These are phyloP conservation scores for Didymella exigua DNA, from an alignment of 2,329 filamentous ascomycete species.

Conservation along the genomic window DNA sequence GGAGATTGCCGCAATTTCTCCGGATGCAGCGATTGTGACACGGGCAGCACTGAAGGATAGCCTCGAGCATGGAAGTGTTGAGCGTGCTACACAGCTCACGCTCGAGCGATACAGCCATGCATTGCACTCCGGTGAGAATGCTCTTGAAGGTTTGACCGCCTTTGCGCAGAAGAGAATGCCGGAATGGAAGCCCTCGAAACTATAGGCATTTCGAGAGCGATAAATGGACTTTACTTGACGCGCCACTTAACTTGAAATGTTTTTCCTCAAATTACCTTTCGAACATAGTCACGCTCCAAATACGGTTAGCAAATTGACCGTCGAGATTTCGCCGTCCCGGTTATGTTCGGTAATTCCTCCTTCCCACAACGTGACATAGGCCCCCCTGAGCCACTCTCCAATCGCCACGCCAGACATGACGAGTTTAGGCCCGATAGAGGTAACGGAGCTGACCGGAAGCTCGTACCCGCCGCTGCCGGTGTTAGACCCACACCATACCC, in stretches of 20 bases:
- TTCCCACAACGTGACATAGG: background rate
- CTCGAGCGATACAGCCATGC: slow-evolving; percentile 50
- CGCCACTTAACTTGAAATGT: background rate
- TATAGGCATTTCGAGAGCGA: slow-evolving; percentile 39
- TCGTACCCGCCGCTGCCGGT: slow-evolving; percentile 1
- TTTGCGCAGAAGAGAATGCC: slow-evolving; percentile 60
- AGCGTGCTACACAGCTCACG: slow-evolving; percentile 50
- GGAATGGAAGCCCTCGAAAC: slow-evolving; percentile 56
- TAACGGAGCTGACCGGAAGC: slow-evolving; percentile 1
- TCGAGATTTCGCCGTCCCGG: slow-evolving; percentile 4
- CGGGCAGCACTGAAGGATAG: slow-evolving; percentile 43
- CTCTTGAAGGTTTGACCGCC: slow-evolving; percentile 57
- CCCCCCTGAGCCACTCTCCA: background rate
- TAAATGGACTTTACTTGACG: background rate
- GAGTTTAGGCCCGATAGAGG: background rate
- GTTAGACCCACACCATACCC: slow-evolving; percentile 27
- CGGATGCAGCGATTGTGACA: slow-evolving; percentile 48
- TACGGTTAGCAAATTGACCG: background rate
- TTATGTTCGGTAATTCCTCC: slow-evolving; percentile 20
- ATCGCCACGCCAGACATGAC: slow-evolving; percentile 4
- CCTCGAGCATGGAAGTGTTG: slow-evolving; percentile 45
- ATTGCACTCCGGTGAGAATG: slow-evolving; percentile 55
- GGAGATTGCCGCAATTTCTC: slow-evolving; percentile 44
- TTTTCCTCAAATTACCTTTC: background rate
- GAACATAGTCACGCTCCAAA: background rate